Percentiles rank a stretch among this genome's conserved stretches.
These are phyloP conservation scores for Triadica sebifera DNA, from an alignment of 345 rosid species.

Conservation along the genomic window DNA sequence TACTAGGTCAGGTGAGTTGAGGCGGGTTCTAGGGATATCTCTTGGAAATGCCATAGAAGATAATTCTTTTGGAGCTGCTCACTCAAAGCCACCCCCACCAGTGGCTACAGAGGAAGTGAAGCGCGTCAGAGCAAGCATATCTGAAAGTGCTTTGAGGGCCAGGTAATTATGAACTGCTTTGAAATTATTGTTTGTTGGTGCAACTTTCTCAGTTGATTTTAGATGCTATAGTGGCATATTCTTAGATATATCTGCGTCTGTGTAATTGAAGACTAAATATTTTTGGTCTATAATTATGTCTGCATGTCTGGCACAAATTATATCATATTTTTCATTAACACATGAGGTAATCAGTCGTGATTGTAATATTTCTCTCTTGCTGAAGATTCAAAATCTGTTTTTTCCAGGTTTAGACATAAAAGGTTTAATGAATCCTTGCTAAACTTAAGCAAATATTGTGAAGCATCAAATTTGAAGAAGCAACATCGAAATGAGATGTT, in stretches of 20 bases:
- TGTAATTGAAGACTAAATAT: slow-evolving; percentile 13
- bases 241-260: slow-evolving; percentile 2
- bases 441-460: slow-evolving; percentile 35
- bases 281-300: not conserved
- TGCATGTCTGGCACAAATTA: slow-evolving; percentile 5
- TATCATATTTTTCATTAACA: not conserved
- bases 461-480: slow-evolving; percentile 39
- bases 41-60: slow-evolving; percentile 38
- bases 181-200: slow-evolving; percentile 1
- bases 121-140: slow-evolving; percentile 39
- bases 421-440: slow-evolving; percentile 37
- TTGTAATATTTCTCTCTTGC: slow-evolving; percentile 5
- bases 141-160: slow-evolving; percentile 37
- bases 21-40: slow-evolving; percentile 45
- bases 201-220: not conserved
- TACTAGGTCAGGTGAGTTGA: slow-evolving; percentile 40
- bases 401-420: slow-evolving; percentile 42
- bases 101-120: slow-evolving; percentile 49
- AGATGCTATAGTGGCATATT: slow-evolving; percentile 6
- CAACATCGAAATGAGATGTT: slow-evolving; percentile 41
- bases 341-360: not conserved
- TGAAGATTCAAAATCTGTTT: slow-evolving; percentile 16
- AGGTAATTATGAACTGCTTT: slow-evolving; percentile 31
- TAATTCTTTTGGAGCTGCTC: slow-evolving; percentile 43
- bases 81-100: slow-evolving; percentile 39